Percentiles rank a stretch among this genome's conserved stretches.
phyloP scores from a whole-genome alignment of 2,329 filamentous ascomycete species.

The Xenosphaeropsis pyriputrescens region DNA sequence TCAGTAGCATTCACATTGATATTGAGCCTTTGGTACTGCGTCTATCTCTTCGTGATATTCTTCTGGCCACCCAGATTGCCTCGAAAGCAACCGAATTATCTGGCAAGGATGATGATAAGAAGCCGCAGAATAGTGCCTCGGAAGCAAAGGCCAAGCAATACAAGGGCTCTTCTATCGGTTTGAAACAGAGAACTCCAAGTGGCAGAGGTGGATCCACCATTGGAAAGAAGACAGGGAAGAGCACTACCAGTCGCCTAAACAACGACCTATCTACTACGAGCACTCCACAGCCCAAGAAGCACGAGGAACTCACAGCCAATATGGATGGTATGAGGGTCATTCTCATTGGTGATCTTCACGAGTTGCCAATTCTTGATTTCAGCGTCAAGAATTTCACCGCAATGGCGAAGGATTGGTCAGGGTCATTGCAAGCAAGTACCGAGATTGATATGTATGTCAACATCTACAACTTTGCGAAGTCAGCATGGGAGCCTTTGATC shows the following conservation, averaged over 20 bases:
- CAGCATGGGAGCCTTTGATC: constrained; percentile 89
- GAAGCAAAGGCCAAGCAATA: constrained; percentile 42
- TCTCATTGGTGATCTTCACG: constrained; percentile 88
- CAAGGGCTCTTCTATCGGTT: constrained; percentile 13
- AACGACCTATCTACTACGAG: constrained; percentile 24
- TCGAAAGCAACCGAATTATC: constrained; percentile 83
- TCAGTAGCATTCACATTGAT: constrained; percentile 72
- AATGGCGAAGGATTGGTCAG: constrained; percentile 82
- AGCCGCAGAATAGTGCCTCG: constrained; percentile 23
- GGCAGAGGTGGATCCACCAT: constrained; percentile 38
- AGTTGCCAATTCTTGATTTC: constrained; percentile 86
- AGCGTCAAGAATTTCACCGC: constrained; percentile 83
- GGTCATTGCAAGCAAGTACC: constrained; percentile 71
- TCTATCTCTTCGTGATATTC: constrained; percentile 83
- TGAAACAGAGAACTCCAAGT: constrained; percentile 42
- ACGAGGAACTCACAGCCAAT: constrained; percentile 72
- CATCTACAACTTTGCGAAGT: constrained; percentile 98
- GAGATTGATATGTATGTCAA: constrained; percentile 92
- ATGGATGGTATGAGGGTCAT: constrained; percentile 85
- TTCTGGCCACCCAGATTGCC: constrained; percentile 85
- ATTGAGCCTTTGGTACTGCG: constrained; percentile 85
- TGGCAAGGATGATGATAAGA: constrained; percentile 35
- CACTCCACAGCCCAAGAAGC: constrained; percentile 28
- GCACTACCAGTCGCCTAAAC: constrained; percentile 13
- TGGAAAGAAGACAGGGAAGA: constrained; percentile 26